Evolutionary conservation across 352 stramenopile species (phyloP).

Genomic region (Globisporangium echinulatum): DNA sequence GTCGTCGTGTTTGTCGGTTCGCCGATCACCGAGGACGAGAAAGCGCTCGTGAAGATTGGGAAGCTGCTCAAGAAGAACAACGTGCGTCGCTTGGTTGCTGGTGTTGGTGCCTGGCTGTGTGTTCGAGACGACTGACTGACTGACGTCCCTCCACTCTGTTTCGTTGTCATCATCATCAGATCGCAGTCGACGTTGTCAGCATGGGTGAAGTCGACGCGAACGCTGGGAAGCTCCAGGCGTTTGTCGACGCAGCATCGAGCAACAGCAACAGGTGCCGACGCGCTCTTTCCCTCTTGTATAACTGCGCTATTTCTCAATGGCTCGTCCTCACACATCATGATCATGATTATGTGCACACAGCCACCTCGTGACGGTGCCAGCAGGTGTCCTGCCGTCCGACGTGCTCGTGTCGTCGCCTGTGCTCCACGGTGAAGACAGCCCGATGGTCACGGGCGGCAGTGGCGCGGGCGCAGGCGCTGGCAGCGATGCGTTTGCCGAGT

Average conservation of each 20-base stretch:
- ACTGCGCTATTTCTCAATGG: not conserved
- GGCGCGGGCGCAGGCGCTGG: constrained; percentile 25
- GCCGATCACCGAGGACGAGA: constrained; percentile 88
- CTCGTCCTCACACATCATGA: too few relatives aligned
- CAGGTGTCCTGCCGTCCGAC: constrained; percentile 96
- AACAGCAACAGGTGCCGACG: constrained; percentile 72
- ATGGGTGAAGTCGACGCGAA: constrained; percentile 95
- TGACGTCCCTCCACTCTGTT: too few relatives aligned
- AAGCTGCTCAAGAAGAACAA: constrained; percentile 99
- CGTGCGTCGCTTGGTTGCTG: constrained; percentile 22
- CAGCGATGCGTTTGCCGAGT: constrained; percentile 88
- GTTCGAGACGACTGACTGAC: not conserved
- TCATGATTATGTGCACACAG: constrained; percentile 9
- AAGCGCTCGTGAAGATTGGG: constrained; percentile 91
- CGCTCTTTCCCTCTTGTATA: not conserved
- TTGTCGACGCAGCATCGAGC: constrained; percentile 92
- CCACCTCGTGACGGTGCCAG: constrained; percentile 96
- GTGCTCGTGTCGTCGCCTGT: constrained; percentile 95
- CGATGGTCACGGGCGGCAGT: constrained; percentile 31
- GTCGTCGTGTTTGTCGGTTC: constrained; percentile 98
- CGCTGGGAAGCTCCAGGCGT: constrained; percentile 81
- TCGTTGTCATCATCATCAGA: constrained; percentile 25
- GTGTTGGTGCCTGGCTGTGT: not conserved
- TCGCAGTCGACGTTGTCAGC: constrained; percentile 97
- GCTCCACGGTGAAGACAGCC: constrained; percentile 84